phyloP scores from a whole-genome alignment of 257 asterid genomes.

The Solanum stenotomum region DNA sequence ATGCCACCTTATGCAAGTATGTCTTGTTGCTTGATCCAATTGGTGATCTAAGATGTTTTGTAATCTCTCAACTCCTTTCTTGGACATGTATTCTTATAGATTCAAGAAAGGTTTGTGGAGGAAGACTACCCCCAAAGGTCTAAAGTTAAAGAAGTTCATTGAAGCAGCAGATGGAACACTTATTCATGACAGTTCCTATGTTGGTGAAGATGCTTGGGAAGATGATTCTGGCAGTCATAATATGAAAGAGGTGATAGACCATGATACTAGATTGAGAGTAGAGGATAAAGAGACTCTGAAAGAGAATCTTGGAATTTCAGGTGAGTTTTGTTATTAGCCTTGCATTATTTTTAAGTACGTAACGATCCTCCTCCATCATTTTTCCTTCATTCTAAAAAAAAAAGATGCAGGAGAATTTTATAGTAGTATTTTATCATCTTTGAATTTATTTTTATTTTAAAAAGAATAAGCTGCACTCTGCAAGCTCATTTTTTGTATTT shows the following conservation, averaged over 20 bases:
- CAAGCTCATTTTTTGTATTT: neutral
- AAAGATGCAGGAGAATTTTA: neutral
- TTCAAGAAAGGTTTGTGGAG: constrained; percentile 91
- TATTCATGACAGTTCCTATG: constrained; percentile 76
- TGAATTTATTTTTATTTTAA: neutral
- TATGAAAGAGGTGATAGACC: constrained; percentile 46
- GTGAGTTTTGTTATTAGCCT: constrained; percentile 18
- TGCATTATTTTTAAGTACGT: neutral
- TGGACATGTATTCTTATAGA: constrained; percentile 21
- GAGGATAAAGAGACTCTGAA: constrained; percentile 51
- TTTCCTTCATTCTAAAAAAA: neutral
- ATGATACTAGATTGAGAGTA: constrained; percentile 31
- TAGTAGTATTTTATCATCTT: neutral
- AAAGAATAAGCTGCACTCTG: neutral
- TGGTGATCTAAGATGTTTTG: neutral
- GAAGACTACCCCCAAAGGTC: constrained; percentile 82
- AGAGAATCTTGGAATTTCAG: constrained; percentile 72
- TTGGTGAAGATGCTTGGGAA: constrained; percentile 95
- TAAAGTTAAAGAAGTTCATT: constrained; percentile 75
- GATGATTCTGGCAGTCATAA: constrained; percentile 49
- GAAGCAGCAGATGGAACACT: constrained; percentile 84
- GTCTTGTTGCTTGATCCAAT: neutral
- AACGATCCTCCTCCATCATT: neutral
- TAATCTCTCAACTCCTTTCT: neutral
- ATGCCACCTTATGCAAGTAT: neutral